These are phyloP conservation scores for Paecilomyces variotii DNA, from an alignment of 2,329 filamentous ascomycete genomes.

Conservation along the genomic window DNA sequence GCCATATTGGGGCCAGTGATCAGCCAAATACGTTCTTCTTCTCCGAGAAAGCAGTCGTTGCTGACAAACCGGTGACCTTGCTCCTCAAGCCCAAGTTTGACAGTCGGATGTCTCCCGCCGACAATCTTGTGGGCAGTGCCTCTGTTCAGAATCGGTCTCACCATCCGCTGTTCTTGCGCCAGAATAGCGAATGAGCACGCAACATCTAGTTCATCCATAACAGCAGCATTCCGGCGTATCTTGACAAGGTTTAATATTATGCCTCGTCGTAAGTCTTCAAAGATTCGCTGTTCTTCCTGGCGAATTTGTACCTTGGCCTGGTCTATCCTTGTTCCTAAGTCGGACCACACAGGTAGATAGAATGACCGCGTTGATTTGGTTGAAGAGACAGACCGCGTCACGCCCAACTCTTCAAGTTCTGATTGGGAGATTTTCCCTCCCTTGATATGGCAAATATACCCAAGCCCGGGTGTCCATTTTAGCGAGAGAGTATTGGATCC, in stretches of 20 bases:
- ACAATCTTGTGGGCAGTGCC: slow-evolving; percentile 64
- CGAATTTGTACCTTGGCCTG: slow-evolving; percentile 69
- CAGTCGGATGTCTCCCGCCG: slow-evolving; percentile 83
- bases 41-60: slow-evolving; percentile 81
- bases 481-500: slow-evolving; percentile 61
- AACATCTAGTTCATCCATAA: slow-evolving; percentile 90
- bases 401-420: slow-evolving; percentile 33
- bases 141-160: slow-evolving; percentile 63
- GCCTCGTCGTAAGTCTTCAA: slow-evolving; percentile 62
- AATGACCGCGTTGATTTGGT: slow-evolving; percentile 81
- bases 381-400: slow-evolving; percentile 58
- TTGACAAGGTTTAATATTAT: slow-evolving; percentile 78
- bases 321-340: slow-evolving; percentile 71
- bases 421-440: slow-evolving; percentile 58
- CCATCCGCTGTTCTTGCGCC: slow-evolving; percentile 64
- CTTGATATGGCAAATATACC: slow-evolving; percentile 85
- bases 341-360: slow-evolving; percentile 75
- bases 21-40: slow-evolving; percentile 60
- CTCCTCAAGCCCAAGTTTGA: slow-evolving; percentile 71
- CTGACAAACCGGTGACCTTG: slow-evolving; percentile 74
- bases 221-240: slow-evolving; percentile 79
- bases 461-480: slow-evolving; percentile 77
- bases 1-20: slow-evolving; percentile 93
- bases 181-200: slow-evolving; percentile 75
- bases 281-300: slow-evolving; percentile 74